phyloP scores from a whole-genome alignment of 2,329 filamentous ascomycete species.

The Rhynchosporium secalis region DNA sequence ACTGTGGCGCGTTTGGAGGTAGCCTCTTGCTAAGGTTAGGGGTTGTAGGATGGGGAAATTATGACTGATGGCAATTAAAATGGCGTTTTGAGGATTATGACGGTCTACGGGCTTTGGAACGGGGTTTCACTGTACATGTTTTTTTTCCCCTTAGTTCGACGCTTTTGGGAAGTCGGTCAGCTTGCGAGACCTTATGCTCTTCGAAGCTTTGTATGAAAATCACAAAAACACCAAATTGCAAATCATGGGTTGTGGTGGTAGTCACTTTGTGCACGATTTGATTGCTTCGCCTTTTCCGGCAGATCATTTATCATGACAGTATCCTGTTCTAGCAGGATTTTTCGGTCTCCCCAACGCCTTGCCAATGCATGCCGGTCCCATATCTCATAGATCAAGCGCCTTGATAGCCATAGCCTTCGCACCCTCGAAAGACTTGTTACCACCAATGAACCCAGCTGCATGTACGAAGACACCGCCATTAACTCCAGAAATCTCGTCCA shows the following conservation, averaged over 20 bases:
- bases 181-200: conserved; percentile 12
- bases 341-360: conserved; percentile 28
- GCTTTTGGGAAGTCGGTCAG: background rate
- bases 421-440: conserved; percentile 88
- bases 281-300: conserved; percentile 12
- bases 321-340: conserved; percentile 18
- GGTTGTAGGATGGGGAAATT: background rate
- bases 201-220: conserved; percentile 5
- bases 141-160: conserved; percentile 11
- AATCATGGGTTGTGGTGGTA: background rate
- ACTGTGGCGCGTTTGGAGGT: conserved; percentile 4
- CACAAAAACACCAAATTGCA: background rate
- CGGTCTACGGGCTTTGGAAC: conserved; percentile 24
- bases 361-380: conserved; percentile 27
- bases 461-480: conserved; percentile 88
- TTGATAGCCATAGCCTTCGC: conserved; percentile 82
- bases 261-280: background rate
- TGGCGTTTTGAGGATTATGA: conserved; percentile 33
- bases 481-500: conserved; percentile 71
- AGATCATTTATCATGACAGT: conserved; percentile 18
- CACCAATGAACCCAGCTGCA: conserved; percentile 92
- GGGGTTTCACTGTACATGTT: conserved; percentile 33
- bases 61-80: conserved; percentile 32
- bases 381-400: conserved; percentile 53
- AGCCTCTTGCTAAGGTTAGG: conserved; percentile 2